Conservation (phyloP, 2,329 filamentous ascomycete species). For the Graphium sp. region DNA sequence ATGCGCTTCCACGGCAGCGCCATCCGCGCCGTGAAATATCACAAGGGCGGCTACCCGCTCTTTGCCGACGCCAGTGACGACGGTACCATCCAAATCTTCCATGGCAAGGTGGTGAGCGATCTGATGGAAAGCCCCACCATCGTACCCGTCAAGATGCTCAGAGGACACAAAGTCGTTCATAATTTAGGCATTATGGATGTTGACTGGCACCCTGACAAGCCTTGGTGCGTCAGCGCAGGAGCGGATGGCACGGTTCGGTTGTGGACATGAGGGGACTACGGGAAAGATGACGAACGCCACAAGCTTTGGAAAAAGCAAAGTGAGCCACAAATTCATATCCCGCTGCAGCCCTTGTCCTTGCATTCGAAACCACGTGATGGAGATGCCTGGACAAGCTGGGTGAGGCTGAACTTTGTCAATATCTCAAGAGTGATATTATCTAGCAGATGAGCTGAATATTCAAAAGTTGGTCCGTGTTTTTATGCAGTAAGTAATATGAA, state of each 20-base stretch:
- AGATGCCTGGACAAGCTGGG: too few species aligned
- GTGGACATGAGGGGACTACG: slow-evolving; percentile 56
- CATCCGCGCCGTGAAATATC: slow-evolving; percentile 77
- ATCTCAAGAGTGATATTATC: too few species aligned
- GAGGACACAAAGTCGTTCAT: slow-evolving; percentile 73
- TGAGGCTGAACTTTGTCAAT: too few species aligned
- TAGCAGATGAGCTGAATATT: too few species aligned
- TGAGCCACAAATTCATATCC: too few species aligned
- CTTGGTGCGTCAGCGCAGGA: slow-evolving; percentile 87
- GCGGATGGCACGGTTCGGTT: slow-evolving; percentile 85
- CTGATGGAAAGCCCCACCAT: slow-evolving; percentile 94
- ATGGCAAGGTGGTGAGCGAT: slow-evolving; percentile 87
- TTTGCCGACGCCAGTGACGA: slow-evolving; percentile 95
- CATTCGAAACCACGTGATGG: too few species aligned
- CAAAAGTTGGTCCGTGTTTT: too few species aligned
- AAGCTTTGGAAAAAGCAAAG: too few species aligned
- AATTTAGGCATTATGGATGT: slow-evolving; percentile 84
- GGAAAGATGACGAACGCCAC: too few species aligned
- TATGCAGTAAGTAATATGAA: too few species aligned
- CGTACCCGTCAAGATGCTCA: slow-evolving; percentile 86
- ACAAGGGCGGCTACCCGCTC: slow-evolving; percentile 59
- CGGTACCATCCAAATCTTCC: slow-evolving; percentile 88
- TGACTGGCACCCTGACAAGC: slow-evolving; percentile 88
- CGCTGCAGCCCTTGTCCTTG: too few species aligned
- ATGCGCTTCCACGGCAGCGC: slow-evolving; percentile 88